Evolutionary conservation across 1,139 yeast genomes (phyloP), one percentile per base, ranked within the genome.

Genomic region (Hansenula sp.): DNA sequence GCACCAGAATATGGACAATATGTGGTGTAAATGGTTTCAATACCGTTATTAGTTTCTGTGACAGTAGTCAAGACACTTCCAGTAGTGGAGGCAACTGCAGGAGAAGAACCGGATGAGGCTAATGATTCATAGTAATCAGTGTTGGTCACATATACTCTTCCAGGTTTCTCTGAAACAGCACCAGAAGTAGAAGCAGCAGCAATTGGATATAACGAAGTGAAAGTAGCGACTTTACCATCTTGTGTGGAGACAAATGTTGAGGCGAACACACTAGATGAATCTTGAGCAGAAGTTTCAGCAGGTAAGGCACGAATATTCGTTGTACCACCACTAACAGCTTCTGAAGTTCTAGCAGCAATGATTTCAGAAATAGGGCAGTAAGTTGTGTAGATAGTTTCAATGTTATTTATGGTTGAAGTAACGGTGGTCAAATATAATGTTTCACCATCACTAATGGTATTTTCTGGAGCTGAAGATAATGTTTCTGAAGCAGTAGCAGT

Each of bases 1-100:
- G 19, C 21, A 21, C 55, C 43, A 25, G 58, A 47, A 32, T 55
- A 34, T 36, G 65, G 63, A 44, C 65, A 61, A 59, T 63, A 62
- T 9, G 66, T 61, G 10, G 66, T 61, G 42, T 54, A 61, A 1
- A 41, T 47, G 4, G 65, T 59, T 11, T 47, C 51, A 25, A 54
- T 46, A 18, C 60, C 62, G 32, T 48, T 37, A 6, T 43, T 35
- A 6, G 61, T 55, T 3, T 52, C 47, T 9, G 61, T 57, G 13
- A 50, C 47, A 13, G 18, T 28, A 10, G 21, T 21, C 2, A 28
- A 16, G 35, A 16, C 16, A 13, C 6, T n/a, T n/a, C 11, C 15
- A 16, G 36, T 17, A n/a, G 7, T 15, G 12, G 33, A 12, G 5
- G 30, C 16, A 19, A 24, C 4, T 12, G 34, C 15, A 15, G 7